Evolutionary conservation across 106 monocot genomes (phyloP).

Genomic region (Phalaenopsis equestris): DNA sequence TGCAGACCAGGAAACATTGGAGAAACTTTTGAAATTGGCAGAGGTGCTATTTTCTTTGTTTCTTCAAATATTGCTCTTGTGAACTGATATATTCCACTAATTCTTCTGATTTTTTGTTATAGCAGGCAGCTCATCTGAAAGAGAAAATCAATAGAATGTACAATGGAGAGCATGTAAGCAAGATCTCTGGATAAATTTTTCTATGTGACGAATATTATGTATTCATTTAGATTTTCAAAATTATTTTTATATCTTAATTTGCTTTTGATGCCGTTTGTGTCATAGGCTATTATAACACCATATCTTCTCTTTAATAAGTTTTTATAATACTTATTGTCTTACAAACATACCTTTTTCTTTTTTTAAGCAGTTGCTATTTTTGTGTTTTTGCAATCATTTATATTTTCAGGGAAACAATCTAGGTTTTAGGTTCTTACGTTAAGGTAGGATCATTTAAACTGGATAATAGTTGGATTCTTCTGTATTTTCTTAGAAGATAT

Average conservation of each 20-base stretch:
- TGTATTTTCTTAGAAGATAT: background rate
- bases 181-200: background rate
- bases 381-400: background rate
- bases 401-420: too few relatives aligned
- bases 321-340: background rate
- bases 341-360: background rate
- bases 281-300: background rate
- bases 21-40: constrained; percentile 24
- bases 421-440: background rate
- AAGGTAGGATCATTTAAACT: background rate
- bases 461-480: background rate
- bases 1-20: constrained; percentile 9
- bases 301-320: background rate
- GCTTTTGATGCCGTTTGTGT: background rate
- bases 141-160: constrained; percentile 24
- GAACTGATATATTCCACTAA: background rate
- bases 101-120: constrained; percentile 2
- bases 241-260: background rate
- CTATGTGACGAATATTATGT: background rate
- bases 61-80: background rate
- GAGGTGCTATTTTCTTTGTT: constrained; percentile 16
- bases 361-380: background rate
- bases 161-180: constrained; percentile 19
- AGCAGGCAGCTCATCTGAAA: constrained; percentile 17
- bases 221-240: background rate